Percentiles rank a stretch among this genome's conserved stretches.
These are phyloP conservation scores for Cladosporium cucumerinum DNA, from an alignment of 2,329 filamentous ascomycete species.

Conservation along the genomic window DNA sequence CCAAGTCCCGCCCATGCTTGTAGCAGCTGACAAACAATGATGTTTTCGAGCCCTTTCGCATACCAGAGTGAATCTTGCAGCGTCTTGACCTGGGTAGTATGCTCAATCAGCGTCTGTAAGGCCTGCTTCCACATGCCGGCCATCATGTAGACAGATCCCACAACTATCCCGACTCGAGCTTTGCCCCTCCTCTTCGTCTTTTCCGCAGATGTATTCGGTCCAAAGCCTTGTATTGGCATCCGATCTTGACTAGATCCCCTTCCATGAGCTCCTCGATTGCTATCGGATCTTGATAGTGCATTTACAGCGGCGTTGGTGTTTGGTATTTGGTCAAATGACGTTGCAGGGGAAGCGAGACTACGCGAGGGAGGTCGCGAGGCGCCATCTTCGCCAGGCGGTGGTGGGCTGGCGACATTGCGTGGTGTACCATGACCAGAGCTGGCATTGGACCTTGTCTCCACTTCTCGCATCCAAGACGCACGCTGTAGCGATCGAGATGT, in stretches of 20 bases:
- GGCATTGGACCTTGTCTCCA: neutral
- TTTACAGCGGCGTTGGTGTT: slow-evolving; percentile 41
- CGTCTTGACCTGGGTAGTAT: slow-evolving; percentile 70
- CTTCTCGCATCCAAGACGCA: slow-evolving; percentile 18
- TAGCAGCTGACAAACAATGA: slow-evolving; percentile 76
- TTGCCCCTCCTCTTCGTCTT: slow-evolving; percentile 73
- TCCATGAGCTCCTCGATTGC: slow-evolving; percentile 25
- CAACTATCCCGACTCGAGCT: slow-evolving; percentile 71
- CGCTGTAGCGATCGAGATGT: slow-evolving; percentile 42
- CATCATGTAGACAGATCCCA: slow-evolving; percentile 83
- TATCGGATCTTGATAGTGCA: slow-evolving; percentile 38
- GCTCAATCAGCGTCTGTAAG: slow-evolving; percentile 76
- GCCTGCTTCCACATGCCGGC: slow-evolving; percentile 89
- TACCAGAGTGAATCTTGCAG: slow-evolving; percentile 96
- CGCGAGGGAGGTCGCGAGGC: slow-evolving; percentile 24
- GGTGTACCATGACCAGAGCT: slow-evolving; percentile 27
- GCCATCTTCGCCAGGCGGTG: slow-evolving; percentile 26
- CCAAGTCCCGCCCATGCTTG: slow-evolving; percentile 80
- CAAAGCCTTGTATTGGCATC: slow-evolving; percentile 64
- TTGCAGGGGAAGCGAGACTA: slow-evolving; percentile 42
- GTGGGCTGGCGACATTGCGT: slow-evolving; percentile 18
- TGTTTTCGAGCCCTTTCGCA: slow-evolving; percentile 87
- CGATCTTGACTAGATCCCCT: slow-evolving; percentile 51
- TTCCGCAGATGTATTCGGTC: slow-evolving; percentile 51
- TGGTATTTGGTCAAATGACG: slow-evolving; percentile 54